phyloP scores from a whole-genome alignment of 768 basidiomycete species.

The Termitomyces sp. region DNA sequence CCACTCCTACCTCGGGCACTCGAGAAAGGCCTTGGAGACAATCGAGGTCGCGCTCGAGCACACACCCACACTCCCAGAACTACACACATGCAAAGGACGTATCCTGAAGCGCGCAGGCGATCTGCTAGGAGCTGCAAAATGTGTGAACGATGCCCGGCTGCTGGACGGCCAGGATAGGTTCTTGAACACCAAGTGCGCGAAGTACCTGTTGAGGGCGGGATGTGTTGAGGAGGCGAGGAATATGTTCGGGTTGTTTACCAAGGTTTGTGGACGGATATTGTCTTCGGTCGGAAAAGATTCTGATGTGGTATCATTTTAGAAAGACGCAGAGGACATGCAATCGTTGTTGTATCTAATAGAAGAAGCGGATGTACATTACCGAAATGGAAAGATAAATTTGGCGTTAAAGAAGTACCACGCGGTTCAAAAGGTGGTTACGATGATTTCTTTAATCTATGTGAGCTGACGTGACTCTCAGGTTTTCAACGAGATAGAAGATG shows the following conservation, averaged over 20 bases:
- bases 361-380: slow-evolving; percentile 67
- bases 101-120: slow-evolving; percentile 87
- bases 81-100: slow-evolving; percentile 76
- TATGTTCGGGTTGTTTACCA: slow-evolving; percentile 85
- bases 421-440: slow-evolving; percentile 60
- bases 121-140: slow-evolving; percentile 60
- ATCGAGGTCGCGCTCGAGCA: slow-evolving; percentile 68
- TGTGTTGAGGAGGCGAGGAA: slow-evolving; percentile 69
- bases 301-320: slow-evolving; percentile 38
- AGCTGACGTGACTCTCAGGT: slow-evolving; percentile 35
- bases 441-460: background rate
- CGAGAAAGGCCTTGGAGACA: slow-evolving; percentile 49
- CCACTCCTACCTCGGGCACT: slow-evolving; percentile 57
- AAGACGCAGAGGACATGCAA: slow-evolving; percentile 96
- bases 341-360: slow-evolving; percentile 82
- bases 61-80: slow-evolving; percentile 91
- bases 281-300: background rate
- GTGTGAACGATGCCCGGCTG: slow-evolving; percentile 74
- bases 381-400: slow-evolving; percentile 58
- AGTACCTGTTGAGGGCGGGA: slow-evolving; percentile 84
- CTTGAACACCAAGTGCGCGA: slow-evolving; percentile 89
- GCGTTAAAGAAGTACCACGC: slow-evolving; percentile 84
- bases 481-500: slow-evolving; percentile 86
- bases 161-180: slow-evolving; percentile 95
- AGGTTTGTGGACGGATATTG: slow-evolving; percentile 40